A percentile compares a stretch with the other conserved stretches of the same genome.
Conservation (phyloP, 768 basidiomycete species). For the Lactifluus hygrophoroides region DNA sequence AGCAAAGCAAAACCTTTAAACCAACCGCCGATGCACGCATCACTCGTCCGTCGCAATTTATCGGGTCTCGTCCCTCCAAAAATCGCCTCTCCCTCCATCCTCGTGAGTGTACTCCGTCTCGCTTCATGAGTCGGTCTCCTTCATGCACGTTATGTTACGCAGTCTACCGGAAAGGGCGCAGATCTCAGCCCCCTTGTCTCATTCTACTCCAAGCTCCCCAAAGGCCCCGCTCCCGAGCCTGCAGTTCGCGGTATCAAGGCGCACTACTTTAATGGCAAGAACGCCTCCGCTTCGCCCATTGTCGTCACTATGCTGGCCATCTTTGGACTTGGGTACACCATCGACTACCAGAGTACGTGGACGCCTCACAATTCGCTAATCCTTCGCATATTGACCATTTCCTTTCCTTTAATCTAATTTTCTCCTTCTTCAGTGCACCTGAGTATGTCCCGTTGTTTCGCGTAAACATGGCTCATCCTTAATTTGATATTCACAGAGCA, state of each 20-base stretch:
- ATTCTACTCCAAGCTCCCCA: constrained; percentile 96
- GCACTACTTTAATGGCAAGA: constrained; percentile 79
- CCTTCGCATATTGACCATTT: not conserved
- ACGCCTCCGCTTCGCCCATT: constrained; percentile 67
- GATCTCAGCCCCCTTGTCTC: constrained; percentile 81
- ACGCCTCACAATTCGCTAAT: not conserved
- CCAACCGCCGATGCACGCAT: constrained; percentile 53
- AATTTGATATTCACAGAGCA: constrained; percentile 46
- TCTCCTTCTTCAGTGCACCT: constrained; percentile 54
- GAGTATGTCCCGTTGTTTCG: constrained; percentile 43
- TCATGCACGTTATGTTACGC: not conserved
- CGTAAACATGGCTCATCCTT: constrained; percentile 16
- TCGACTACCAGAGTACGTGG: constrained; percentile 83
- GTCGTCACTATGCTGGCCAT: constrained; percentile 54
- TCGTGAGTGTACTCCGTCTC: constrained; percentile 45
- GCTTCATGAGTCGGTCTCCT: not conserved
- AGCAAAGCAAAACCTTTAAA: too few species aligned
- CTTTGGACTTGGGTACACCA: constrained; percentile 73
- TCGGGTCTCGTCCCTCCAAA: constrained; percentile 87
- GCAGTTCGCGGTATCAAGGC: constrained; percentile 61
- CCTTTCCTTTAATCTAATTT: not conserved
- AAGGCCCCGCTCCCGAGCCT: constrained; percentile 62
- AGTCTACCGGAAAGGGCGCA: constrained; percentile 72
- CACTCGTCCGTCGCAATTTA: constrained; percentile 79
- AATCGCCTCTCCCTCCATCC: constrained; percentile 83